Base-by-base conservation (phyloP, 2,329 filamentous ascomycete species). In the Venturia oleaginea region DNA sequence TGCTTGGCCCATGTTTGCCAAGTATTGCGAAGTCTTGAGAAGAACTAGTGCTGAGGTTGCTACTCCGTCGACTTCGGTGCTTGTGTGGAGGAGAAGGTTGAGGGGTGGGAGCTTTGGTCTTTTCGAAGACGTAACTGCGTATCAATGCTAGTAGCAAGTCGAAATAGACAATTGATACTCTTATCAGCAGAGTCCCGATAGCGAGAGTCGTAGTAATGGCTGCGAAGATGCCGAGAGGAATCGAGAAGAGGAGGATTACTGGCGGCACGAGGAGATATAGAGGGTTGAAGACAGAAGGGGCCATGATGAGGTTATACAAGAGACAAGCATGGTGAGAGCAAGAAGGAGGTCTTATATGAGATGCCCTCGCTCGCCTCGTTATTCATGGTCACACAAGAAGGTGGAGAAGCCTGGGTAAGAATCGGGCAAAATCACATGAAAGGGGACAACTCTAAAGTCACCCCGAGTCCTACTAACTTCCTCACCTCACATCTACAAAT, bases 101-200 rank as follows among this genome's bases (percentile, higher is more conserved):
- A 24, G 38, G 46, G 40, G 73, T 54, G 61, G 64, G 40, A 60
- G 61, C 8, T 57, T 61, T 24, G 55, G 64, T n/a, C 34, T 66
- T 60, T 3, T 57, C 71, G 61, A 72, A 71, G 51, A 78, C 66
- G 67, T 71, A 77, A 59, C 72, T 72, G 64, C 74, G 72, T 6
- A 76, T 40, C 27, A 79, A 69, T 11, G 77, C 77, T 51, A 75
- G 63, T 30, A 72, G 71, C 10, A 79, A 73, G 65, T 79, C 76
- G 65, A 74, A 68, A 67, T 79, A 79, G 34, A 79, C 75, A 55
- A 77, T 68, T 2, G 73, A 72, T 40, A 76, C 73, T 63, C 76
- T 76, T 24, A 77, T 67, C 27, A 75, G 69, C 19, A 79, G 72
- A 34, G 76, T 70, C 51, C 69, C 70, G 61, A 78, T 59, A 46